A percentile compares a stretch with the other conserved stretches of the same genome.
phyloP scores from a whole-genome alignment of 805 yeast species.

The Saccharomycopsis oosterbeekiorum region DNA sequence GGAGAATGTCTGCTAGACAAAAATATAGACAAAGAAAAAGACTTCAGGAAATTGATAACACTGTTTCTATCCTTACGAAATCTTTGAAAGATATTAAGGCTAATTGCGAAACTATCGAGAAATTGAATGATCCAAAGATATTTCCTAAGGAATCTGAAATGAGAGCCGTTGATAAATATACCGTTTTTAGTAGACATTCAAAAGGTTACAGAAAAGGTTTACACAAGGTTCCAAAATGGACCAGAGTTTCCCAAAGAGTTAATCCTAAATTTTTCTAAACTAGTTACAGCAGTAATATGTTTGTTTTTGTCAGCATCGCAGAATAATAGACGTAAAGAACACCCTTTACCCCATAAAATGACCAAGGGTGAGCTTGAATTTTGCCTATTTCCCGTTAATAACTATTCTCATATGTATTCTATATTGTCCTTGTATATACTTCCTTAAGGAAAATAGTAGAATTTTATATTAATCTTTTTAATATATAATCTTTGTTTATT shows the following conservation, averaged over 20 bases:
- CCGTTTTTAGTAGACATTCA: constrained; percentile 67
- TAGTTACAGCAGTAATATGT: neutral
- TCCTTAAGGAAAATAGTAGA: neutral
- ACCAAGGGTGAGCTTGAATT: neutral
- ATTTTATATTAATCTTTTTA: neutral
- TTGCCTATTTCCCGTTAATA: neutral
- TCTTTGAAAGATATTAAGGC: constrained; percentile 33
- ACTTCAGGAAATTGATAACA: constrained; percentile 71
- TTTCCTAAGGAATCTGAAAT: constrained; percentile 77
- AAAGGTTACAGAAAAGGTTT: constrained; percentile 80
- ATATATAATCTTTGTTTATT: neutral
- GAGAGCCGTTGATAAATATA: constrained; percentile 76
- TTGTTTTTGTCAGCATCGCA: too few relatives aligned
- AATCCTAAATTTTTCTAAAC: constrained; percentile 61
- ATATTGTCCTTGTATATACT: neutral
- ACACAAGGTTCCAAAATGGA: constrained; percentile 88
- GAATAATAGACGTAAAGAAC: neutral
- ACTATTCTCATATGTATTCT: neutral
- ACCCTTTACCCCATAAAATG: too few relatives aligned
- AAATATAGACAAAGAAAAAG: constrained; percentile 80
- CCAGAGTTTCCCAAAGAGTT: constrained; percentile 68
- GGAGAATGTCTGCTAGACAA: constrained; percentile 70
- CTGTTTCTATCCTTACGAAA: constrained; percentile 52
- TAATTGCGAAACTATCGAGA: constrained; percentile 27
- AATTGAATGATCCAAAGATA: constrained; percentile 30